A percentile compares a stretch with the other conserved stretches of the same genome.
Evolutionary conservation across 2,329 filamentous ascomycete species (phyloP).

Genomic region (Ascomycota sp.): DNA sequence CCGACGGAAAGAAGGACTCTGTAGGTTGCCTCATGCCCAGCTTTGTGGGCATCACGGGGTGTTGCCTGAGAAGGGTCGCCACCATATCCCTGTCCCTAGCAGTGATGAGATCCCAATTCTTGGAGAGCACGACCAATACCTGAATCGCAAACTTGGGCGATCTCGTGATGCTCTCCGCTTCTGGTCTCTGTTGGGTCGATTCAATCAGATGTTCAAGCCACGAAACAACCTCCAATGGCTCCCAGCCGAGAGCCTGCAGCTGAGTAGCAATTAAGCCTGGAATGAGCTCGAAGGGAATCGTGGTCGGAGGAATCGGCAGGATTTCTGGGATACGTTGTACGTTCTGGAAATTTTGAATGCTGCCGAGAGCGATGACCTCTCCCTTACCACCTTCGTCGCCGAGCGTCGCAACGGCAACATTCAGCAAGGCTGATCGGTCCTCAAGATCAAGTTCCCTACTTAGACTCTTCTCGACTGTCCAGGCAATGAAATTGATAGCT

Average conservation of each 20-base stretch:
- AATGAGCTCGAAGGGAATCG: conserved; percentile 69
- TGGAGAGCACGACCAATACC: conserved; percentile 61
- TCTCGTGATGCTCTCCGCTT: conserved; percentile 46
- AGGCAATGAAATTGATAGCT: conserved; percentile 61
- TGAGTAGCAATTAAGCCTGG: conserved; percentile 42
- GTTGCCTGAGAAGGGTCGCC: conserved; percentile 36
- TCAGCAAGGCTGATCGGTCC: conserved; percentile 47
- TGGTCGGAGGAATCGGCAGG: conserved; percentile 57
- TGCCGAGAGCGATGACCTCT: conserved; percentile 53
- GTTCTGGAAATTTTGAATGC: conserved; percentile 53
- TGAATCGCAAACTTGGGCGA: conserved; percentile 54
- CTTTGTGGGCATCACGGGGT: conserved; percentile 73
- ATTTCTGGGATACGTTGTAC: conserved; percentile 60
- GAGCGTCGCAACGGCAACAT: conserved; percentile 55
- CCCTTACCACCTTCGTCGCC: conserved; percentile 37
- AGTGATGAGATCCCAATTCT: conserved; percentile 68
- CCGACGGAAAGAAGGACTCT: conserved; percentile 81
- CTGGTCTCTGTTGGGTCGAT: conserved; percentile 32
- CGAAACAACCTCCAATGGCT: conserved; percentile 57
- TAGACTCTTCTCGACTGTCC: conserved; percentile 52
- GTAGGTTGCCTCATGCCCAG: conserved; percentile 65
- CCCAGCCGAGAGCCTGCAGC: conserved; percentile 66
- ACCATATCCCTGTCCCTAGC: conserved; percentile 42
- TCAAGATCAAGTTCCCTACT: conserved; percentile 48
- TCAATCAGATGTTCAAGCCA: conserved; percentile 72